These are phyloP conservation scores for Stevia rebaudiana DNA, from an alignment of 140 eudicot genomes.

Conservation along the genomic window DNA sequence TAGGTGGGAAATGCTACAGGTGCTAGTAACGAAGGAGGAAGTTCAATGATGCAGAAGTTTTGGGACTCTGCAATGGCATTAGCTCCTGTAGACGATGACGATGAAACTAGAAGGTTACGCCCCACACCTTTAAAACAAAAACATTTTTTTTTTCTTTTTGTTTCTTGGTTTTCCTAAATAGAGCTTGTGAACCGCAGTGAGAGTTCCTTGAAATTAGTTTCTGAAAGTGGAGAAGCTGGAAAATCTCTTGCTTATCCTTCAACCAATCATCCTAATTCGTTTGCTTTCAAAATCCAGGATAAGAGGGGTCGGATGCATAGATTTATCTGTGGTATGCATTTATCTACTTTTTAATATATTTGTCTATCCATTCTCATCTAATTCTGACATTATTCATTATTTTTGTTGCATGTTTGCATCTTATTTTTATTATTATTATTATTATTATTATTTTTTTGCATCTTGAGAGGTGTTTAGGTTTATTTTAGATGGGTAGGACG, in stretches of 20 bases:
- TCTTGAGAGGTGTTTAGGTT: neutral
- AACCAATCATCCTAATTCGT: constrained; percentile 39
- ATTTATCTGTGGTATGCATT: constrained; percentile 51
- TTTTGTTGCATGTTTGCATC: neutral
- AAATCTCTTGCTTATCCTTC: constrained; percentile 54
- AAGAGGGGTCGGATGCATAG: constrained; percentile 84
- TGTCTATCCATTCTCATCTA: neutral
- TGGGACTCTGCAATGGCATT: constrained; percentile 94
- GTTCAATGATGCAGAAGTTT: constrained; percentile 82
- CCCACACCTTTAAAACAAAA: neutral
- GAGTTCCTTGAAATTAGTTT: constrained; percentile 51
- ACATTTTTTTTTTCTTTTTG: neutral
- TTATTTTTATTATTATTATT: too few relatives aligned
- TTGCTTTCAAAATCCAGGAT: constrained; percentile 88
- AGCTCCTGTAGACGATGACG: constrained; percentile 68
- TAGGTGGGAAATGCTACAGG: constrained; percentile 87
- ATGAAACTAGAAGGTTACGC: constrained; percentile 59
- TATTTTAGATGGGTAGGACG: neutral
- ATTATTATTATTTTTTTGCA: too few relatives aligned
- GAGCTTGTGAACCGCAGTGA: constrained; percentile 48
- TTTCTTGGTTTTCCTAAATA: constrained; percentile 16
- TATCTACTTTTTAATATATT: neutral
- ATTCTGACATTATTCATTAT: neutral
- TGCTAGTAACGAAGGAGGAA: constrained; percentile 63
- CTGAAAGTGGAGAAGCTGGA: constrained; percentile 63